phyloP scores from a whole-genome alignment of 2,329 filamentous ascomycete genomes.

The Cladosporium sphaerospermum region DNA sequence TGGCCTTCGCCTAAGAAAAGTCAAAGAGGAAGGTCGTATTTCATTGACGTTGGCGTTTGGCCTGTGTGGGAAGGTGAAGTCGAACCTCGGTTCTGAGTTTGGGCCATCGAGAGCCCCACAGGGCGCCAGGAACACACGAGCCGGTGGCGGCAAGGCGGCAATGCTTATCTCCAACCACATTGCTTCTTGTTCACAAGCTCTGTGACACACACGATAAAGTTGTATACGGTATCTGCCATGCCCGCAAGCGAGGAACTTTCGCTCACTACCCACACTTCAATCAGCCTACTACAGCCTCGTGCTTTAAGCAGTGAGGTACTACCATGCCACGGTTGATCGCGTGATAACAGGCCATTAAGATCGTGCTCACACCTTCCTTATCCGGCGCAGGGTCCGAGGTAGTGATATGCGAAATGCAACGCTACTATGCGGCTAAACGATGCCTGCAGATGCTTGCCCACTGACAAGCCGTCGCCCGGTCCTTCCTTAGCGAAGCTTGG shows the following conservation, averaged over 20 bases:
- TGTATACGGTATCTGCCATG: not conserved
- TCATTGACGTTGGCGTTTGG: not conserved
- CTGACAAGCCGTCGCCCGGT: not conserved
- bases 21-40: not conserved
- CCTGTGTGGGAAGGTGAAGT: not conserved
- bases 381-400: not conserved
- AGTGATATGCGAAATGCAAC: not conserved
- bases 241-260: too few species aligned
- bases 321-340: not conserved
- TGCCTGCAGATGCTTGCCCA: not conserved
- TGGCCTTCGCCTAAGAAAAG: too few species aligned
- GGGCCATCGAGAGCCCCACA: too few species aligned
- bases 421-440: constrained; percentile 5
- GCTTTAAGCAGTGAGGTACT: not conserved
- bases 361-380: constrained; percentile 1
- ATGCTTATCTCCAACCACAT: not conserved
- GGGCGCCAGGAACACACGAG: not conserved
- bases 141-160: not conserved
- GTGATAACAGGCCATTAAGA: not conserved
- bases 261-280: too few species aligned
- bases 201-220: not conserved
- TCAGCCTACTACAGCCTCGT: too few species aligned
- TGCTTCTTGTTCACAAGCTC: not conserved
- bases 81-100: not conserved
- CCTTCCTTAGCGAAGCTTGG: not conserved